Conservation (phyloP, 345 rosid species). For the Garcia nutans region DNA sequence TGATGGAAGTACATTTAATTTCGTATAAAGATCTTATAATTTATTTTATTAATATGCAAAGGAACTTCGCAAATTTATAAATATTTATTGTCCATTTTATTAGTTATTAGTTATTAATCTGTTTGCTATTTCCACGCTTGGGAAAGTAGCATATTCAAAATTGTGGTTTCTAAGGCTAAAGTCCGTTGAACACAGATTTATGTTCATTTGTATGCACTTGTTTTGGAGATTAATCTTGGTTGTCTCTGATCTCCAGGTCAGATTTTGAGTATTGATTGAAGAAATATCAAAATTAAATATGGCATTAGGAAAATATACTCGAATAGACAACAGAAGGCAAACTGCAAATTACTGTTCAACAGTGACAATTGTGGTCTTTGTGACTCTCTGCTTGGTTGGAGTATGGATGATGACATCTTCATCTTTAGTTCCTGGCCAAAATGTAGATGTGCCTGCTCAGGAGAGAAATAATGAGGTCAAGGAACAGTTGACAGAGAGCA, state of each 20-base stretch:
- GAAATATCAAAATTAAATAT: constrained; percentile 30
- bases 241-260: constrained; percentile 15
- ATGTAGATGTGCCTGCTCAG: constrained; percentile 50
- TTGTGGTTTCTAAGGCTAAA: too few relatives aligned
- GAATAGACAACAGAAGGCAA: constrained; percentile 67
- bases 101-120: too few relatives aligned
- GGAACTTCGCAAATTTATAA: neutral
- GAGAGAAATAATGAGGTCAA: constrained; percentile 57
- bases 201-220: neutral
- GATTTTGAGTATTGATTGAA: constrained; percentile 7
- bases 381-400: constrained; percentile 89
- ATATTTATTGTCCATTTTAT: neutral
- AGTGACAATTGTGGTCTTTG: constrained; percentile 72
- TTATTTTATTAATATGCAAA: too few relatives aligned
- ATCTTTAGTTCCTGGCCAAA: constrained; percentile 60
- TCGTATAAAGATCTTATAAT: neutral
- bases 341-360: constrained; percentile 76
- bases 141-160: neutral
- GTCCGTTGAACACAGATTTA: too few relatives aligned
- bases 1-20: too few relatives aligned
- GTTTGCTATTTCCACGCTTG: neutral
- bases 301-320: constrained; percentile 72
- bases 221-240: neutral
- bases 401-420: constrained; percentile 97
- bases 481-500: constrained; percentile 44